A percentile compares a stretch with the other conserved stretches of the same genome.
Evolutionary conservation across 2,329 filamentous ascomycete genomes (phyloP).

Genomic region (Cladophialophora bantiana): DNA sequence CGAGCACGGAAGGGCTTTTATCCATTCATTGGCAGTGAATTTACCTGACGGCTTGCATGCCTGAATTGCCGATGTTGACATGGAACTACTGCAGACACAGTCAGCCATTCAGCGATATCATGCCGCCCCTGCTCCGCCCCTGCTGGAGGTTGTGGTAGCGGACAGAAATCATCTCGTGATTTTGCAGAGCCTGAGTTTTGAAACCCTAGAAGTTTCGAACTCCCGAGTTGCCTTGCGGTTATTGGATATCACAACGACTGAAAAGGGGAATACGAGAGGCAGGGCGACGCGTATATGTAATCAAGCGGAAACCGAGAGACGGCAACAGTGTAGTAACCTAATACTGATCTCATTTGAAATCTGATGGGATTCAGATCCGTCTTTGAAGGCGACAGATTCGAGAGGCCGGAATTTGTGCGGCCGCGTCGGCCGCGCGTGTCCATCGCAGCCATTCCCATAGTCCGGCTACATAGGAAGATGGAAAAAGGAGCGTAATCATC

Average conservation of each 20-base stretch:
- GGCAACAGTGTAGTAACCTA: background rate
- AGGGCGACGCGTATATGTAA: background rate
- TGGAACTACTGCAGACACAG: background rate
- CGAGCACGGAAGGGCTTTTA: background rate
- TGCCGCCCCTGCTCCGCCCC: no score
- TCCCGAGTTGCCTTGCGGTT: background rate
- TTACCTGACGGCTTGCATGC: background rate
- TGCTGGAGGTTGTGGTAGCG: background rate
- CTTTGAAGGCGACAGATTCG: background rate
- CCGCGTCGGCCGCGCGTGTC: background rate
- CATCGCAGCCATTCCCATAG: background rate
- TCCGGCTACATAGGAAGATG: background rate
- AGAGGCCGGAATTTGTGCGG: background rate
- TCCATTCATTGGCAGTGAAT: background rate
- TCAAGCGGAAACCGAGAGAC: background rate
- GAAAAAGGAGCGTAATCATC: no score
- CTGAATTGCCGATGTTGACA: background rate
- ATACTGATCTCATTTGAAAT: background rate
- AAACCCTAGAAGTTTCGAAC: background rate
- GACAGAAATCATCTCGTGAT: background rate
- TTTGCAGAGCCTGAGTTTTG: background rate
- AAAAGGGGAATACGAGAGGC: background rate
- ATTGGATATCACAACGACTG: background rate
- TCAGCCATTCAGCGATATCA: background rate
- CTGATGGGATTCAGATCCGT: background rate